These are phyloP conservation scores for Pachyrhizus erosus DNA, from an alignment of 306 rosid genomes.

Conservation along the genomic window DNA sequence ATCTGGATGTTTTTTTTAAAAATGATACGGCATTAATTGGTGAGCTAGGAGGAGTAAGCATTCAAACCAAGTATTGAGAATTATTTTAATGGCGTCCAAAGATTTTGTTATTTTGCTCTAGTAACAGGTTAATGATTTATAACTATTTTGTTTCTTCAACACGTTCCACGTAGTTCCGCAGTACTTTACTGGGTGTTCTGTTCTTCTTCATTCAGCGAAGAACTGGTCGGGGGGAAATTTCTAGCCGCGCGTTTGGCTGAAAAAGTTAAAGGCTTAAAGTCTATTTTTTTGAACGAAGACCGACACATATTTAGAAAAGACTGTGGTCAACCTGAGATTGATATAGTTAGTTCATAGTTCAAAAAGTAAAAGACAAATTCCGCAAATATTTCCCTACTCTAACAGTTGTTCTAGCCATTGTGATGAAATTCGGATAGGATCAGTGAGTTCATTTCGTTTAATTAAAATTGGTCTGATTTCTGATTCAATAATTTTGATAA, in stretches of 20 bases:
- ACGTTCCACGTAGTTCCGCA: neutral
- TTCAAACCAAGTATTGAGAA: neutral
- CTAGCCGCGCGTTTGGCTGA: neutral
- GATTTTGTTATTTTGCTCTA: too few relatives aligned
- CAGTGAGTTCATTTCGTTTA: too few relatives aligned
- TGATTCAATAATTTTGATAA: too few relatives aligned
- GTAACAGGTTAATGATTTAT: too few relatives aligned
- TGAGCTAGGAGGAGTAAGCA: neutral
- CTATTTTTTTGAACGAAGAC: neutral
- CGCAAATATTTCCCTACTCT: neutral
- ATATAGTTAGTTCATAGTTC: neutral
- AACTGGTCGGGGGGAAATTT: neutral
- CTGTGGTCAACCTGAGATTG: conserved; percentile 16
- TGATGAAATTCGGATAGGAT: too few relatives aligned
- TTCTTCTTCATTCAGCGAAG: neutral
- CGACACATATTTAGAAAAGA: neutral
- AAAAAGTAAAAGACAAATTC: conserved; percentile 1
- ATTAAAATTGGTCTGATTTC: too few relatives aligned
- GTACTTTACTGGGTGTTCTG: neutral
- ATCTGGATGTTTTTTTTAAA: too few relatives aligned
- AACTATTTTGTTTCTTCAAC: too few relatives aligned
- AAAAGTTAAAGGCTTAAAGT: neutral
- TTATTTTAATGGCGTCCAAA: neutral
- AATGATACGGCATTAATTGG: too few relatives aligned
- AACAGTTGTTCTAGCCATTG: too few relatives aligned